These are phyloP conservation scores for Trametes punicea DNA, from an alignment of 768 basidiomycete species.

Conservation along the genomic window DNA sequence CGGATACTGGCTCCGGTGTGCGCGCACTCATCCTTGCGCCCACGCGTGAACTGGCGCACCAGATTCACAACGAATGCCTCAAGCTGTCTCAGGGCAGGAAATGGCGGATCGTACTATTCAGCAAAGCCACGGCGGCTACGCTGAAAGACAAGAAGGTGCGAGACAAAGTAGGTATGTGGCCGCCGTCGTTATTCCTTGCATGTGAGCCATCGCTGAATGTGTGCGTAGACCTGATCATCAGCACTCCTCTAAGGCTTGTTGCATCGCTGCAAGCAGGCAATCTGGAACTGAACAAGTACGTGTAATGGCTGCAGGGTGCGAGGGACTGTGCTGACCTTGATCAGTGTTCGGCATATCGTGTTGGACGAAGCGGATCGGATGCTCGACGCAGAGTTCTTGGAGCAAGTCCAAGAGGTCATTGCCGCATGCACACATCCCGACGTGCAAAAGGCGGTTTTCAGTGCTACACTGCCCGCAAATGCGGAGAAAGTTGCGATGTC, in stretches of 20 bases:
- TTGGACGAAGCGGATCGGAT: conserved; percentile 92
- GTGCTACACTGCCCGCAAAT: conserved; percentile 88
- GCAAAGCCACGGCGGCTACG: conserved; percentile 85
- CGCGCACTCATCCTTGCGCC: conserved; percentile 85
- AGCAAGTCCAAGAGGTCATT: conserved; percentile 86
- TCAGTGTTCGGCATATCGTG: conserved; percentile 80
- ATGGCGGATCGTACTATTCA: conserved; percentile 81
- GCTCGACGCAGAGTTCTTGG: conserved; percentile 83
- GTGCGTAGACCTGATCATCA: conserved; percentile 77
- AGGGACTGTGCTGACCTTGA: conserved; percentile 7
- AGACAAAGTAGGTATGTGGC: conserved; percentile 71
- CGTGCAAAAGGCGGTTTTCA: conserved; percentile 87
- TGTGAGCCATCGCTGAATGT: not conserved
- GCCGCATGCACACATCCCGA: conserved; percentile 65
- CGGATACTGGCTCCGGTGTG: conserved; percentile 51
- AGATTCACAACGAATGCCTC: conserved; percentile 88
- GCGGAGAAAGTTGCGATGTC: conserved; percentile 85
- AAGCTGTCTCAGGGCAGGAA: conserved; percentile 79
- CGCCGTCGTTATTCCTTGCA: not conserved
- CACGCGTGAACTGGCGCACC: conserved; percentile 93
- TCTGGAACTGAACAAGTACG: conserved; percentile 72
- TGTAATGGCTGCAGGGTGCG: conserved; percentile 10
- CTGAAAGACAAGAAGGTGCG: conserved; percentile 67
- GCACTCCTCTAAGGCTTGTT: conserved; percentile 88
- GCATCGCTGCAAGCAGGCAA: conserved; percentile 68